A percentile compares a stretch with the other conserved stretches of the same genome.
These are phyloP conservation scores for Domatiomyces globalis DNA, from an alignment of 2,329 filamentous ascomycete species.

Conservation along the genomic window DNA sequence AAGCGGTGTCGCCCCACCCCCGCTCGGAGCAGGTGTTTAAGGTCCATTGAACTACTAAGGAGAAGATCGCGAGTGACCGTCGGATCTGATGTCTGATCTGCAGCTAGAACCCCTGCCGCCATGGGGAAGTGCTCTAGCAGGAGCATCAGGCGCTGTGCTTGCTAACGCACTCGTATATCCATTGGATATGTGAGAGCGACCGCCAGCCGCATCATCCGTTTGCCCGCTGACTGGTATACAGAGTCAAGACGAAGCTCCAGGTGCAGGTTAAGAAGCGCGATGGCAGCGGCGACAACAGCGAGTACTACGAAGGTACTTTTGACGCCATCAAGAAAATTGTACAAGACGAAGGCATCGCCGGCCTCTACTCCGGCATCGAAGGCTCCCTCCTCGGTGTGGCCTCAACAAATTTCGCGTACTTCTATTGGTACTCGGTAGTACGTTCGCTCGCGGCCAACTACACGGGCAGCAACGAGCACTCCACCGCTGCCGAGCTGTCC, in stretches of 20 bases:
- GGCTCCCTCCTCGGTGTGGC: conserved; percentile 82
- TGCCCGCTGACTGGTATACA: conserved; percentile 26
- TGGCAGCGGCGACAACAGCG: conserved; percentile 30
- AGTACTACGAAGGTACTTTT: conserved; percentile 73
- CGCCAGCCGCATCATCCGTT: background rate
- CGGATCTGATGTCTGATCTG: background rate
- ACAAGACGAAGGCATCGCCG: conserved; percentile 61
- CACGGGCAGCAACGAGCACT: conserved; percentile 30
- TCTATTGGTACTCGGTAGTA: conserved; percentile 95
- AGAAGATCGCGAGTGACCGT: background rate
- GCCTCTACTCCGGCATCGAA: conserved; percentile 78
- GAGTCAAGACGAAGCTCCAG: conserved; percentile 90
- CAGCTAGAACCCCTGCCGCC: conserved; percentile 52
- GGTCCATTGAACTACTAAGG: background rate
- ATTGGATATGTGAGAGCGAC: conserved; percentile 67
- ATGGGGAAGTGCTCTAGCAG: conserved; percentile 85
- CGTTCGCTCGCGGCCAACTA: conserved; percentile 46
- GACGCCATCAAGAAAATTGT: conserved; percentile 80
- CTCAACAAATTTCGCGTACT: conserved; percentile 97
- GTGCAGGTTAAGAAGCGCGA: conserved; percentile 65
- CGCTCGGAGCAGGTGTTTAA: background rate
- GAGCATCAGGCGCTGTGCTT: conserved; percentile 80
- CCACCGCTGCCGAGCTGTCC: conserved; percentile 67
- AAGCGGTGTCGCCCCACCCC: background rate
- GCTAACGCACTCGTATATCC: conserved; percentile 95